Base-by-base conservation (phyloP, 768 basidiomycete species). In the Pseudohyphozyma bogoriensis region DNA sequence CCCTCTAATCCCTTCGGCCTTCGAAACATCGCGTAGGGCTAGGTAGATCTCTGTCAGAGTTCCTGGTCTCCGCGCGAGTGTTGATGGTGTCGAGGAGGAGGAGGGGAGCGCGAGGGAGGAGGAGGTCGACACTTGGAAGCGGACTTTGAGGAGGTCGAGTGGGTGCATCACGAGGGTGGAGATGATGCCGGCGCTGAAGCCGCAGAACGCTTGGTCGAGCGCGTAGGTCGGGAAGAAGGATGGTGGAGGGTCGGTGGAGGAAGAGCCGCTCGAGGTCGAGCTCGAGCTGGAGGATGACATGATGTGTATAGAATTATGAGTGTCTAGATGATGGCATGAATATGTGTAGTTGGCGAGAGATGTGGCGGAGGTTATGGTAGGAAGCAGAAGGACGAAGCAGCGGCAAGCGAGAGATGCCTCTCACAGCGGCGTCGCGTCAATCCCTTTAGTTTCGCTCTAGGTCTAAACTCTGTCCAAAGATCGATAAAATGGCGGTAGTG, bases 91-190 rank as follows among this genome's bases (percentile, higher is more conserved):
- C n/a, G 40, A 42, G n/a, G n/a, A n/a, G n/a, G n/a, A n/a, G n/a
- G n/a, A n/a, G 18, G 16, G 40, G 7, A 9, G 40, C 46, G 46
- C 52, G 50, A 16, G 2, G 32, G 45, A 26, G 5, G 81, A 36
- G 78, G 79, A 33, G 79, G 86, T 92, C 26, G 85, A 82, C 9
- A 95, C 87, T 75, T 97, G 95, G 55, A 90, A 83, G 71, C 89
- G 86, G 72, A 95, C 80, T 76, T 97, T 97, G 74, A 99, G 79
- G 15, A 97, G 80, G 75, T 99, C 95, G 36, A 99, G 80, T 10
- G 95, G 95, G 73, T 97, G 91, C 89, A 97, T 92, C 74, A 88
- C 88, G 33, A 96, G 78, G 51, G 91, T 90, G 37, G 89, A 87
- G 69, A 85, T 84, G 67, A 89, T 83, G 59, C 95, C 95, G 40